Evolutionary conservation across 2,329 filamentous ascomycete species (phyloP).

Genomic region (Aspergillus ustus): DNA sequence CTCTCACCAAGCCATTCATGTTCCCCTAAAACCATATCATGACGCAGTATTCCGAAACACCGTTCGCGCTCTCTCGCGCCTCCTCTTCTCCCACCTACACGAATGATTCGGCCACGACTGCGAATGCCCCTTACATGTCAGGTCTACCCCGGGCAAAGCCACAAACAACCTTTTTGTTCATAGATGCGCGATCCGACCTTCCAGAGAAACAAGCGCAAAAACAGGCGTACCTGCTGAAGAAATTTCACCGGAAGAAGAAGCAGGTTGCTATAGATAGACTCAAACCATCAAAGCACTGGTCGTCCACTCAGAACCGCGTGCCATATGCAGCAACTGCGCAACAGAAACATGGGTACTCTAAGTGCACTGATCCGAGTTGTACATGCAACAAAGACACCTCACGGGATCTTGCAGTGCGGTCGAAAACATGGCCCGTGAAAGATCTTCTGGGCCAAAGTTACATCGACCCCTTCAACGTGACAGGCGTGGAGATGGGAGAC

Average conservation of each 20-base stretch:
- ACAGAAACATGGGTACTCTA: neutral
- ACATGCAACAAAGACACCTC: neutral
- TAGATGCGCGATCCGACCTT: conserved; percentile 10
- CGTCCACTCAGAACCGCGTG: neutral
- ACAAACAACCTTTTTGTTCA: conserved; percentile 5
- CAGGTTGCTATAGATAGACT: conserved; percentile 9
- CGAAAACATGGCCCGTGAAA: conserved; percentile 15
- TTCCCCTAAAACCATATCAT: neutral
- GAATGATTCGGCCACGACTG: neutral
- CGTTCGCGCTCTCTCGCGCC: neutral
- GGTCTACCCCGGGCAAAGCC: neutral
- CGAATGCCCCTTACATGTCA: neutral
- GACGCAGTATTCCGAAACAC: neutral
- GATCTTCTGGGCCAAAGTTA: conserved; percentile 14
- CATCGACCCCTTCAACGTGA: conserved; percentile 14
- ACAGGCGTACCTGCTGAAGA: conserved; percentile 14
- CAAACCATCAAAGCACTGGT: neutral
- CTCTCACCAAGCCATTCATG: too few species aligned
- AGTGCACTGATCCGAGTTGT: neutral
- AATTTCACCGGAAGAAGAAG: conserved; percentile 12
- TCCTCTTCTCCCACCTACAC: neutral
- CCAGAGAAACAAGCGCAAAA: conserved; percentile 11
- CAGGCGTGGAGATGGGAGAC: conserved; percentile 13
- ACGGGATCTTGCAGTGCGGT: neutral
- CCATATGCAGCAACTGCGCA: neutral